phyloP scores from a whole-genome alignment of 495 filamentous ascomycete species.

The Chaetomium tenue region DNA sequence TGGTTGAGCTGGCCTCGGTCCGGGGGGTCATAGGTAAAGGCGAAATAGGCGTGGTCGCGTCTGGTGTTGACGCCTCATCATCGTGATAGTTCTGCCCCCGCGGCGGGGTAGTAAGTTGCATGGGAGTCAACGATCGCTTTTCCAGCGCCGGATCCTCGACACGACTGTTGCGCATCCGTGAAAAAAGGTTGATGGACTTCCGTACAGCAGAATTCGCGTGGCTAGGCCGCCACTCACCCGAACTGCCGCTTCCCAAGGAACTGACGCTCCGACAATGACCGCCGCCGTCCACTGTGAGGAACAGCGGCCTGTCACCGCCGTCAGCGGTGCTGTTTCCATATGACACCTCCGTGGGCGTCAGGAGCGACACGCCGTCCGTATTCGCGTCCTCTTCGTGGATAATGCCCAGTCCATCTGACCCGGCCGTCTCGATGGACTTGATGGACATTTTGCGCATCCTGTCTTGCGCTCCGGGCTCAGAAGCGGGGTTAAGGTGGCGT shows the following conservation, averaged over 20 bases:
- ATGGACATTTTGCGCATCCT: slow-evolving; percentile 12
- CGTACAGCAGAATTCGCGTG: not conserved
- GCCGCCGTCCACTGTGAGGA: not conserved
- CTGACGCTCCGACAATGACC: slow-evolving; percentile 17
- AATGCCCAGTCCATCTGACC: slow-evolving; percentile 21
- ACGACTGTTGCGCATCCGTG: slow-evolving; percentile 22
- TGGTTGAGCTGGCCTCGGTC: not conserved
- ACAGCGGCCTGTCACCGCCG: not conserved
- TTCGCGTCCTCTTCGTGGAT: slow-evolving; percentile 23
- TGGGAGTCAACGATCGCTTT: slow-evolving; percentile 27
- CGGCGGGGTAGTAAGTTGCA: slow-evolving; percentile 15
- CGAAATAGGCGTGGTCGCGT: not conserved
- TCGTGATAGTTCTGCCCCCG: not conserved
- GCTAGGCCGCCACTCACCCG: slow-evolving; percentile 22
- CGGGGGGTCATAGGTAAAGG: not conserved
- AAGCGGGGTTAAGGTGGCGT: slow-evolving; percentile 1
- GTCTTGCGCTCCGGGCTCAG: not conserved
- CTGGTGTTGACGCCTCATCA: slow-evolving; percentile 3
- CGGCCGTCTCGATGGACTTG: slow-evolving; percentile 4
- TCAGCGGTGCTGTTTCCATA: slow-evolving; percentile 6
- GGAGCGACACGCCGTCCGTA: slow-evolving; percentile 22
- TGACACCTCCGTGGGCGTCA: slow-evolving; percentile 19
- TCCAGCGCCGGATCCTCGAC: slow-evolving; percentile 24
- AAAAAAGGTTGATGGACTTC: slow-evolving; percentile 19
- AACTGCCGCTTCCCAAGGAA: slow-evolving; percentile 21